Evolutionary conservation across 1,284 basidiomycete genomes (phyloP).

Genomic region (Taiwanofungus camphoratus): DNA sequence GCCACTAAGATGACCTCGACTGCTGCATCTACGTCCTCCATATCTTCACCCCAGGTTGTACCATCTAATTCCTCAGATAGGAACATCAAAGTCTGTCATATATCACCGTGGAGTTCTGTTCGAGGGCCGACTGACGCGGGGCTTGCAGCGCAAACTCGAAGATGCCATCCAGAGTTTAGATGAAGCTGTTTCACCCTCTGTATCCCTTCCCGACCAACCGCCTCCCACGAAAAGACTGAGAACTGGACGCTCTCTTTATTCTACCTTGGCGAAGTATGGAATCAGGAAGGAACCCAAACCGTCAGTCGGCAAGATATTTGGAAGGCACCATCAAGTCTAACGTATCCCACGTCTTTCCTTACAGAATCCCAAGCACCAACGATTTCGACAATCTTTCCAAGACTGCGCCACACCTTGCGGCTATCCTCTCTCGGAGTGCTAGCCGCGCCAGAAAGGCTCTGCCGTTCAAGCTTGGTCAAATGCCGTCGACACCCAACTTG

Average conservation of each 20-base stretch:
- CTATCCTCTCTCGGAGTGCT: slow-evolving; percentile 59
- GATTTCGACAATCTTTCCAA: slow-evolving; percentile 37
- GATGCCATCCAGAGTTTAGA: slow-evolving; percentile 66
- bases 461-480: slow-evolving; percentile 31
- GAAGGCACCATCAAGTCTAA: neutral
- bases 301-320: slow-evolving; percentile 31
- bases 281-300: slow-evolving; percentile 45
- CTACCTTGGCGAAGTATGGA: slow-evolving; percentile 71
- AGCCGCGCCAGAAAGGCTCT: slow-evolving; percentile 47
- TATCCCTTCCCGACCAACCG: slow-evolving; percentile 31
- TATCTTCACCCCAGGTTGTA: too few species aligned
- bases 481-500: slow-evolving; percentile 21
- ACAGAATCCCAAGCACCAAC: slow-evolving; percentile 16
- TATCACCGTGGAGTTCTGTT: slow-evolving; percentile 2
- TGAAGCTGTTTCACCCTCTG: slow-evolving; percentile 40
- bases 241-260: slow-evolving; percentile 57
- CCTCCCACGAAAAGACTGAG: slow-evolving; percentile 48
- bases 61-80: too few species aligned
- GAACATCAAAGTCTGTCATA: slow-evolving; percentile 20
- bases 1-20: too few species aligned
- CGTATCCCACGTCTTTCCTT: slow-evolving; percentile 9
- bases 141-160: slow-evolving; percentile 60
- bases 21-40: too few species aligned
- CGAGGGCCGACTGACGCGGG: slow-evolving; percentile 15
- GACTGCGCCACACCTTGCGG: slow-evolving; percentile 59